Evolutionary conservation across 805 yeast species (phyloP).

Genomic region (Metschnikowia picachoensis): DNA sequence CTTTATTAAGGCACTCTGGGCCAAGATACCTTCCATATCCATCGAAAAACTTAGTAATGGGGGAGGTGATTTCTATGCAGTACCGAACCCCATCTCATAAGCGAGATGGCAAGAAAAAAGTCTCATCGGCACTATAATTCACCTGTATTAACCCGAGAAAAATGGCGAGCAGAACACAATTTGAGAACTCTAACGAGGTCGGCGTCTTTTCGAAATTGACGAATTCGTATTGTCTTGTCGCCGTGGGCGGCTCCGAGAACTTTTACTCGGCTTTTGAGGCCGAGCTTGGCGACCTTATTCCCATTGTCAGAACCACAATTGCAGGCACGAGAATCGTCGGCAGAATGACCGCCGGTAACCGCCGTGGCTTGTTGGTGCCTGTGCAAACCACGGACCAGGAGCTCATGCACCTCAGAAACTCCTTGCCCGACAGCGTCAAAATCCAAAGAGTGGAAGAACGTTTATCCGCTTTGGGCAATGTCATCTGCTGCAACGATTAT

Average conservation of each 20-base stretch:
- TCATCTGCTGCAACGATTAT: conserved; percentile 96
- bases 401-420: conserved; percentile 93
- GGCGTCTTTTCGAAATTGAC: conserved; percentile 95
- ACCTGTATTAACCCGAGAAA: conserved; percentile 1
- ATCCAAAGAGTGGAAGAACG: conserved; percentile 98
- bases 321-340: conserved; percentile 98
- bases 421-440: conserved; percentile 90
- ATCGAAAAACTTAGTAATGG: too few species aligned
- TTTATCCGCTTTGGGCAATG: conserved; percentile 94
- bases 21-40: too few species aligned
- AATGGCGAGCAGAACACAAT: conserved; percentile 73
- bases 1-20: too few species aligned
- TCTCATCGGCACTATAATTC: too few species aligned
- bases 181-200: conserved; percentile 84
- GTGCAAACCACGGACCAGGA: conserved; percentile 98
- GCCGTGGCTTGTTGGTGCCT: conserved; percentile 95
- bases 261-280: conserved; percentile 94
- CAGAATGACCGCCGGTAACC: conserved; percentile 97
- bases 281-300: conserved; percentile 93
- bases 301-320: conserved; percentile 94
- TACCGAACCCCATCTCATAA: too few species aligned
- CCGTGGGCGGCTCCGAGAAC: conserved; percentile 89
- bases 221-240: conserved; percentile 92
- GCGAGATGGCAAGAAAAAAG: too few species aligned
- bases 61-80: too few species aligned